These are phyloP conservation scores for Coemansia biformis DNA, from an alignment of 192 early-diverging fungal species.

Conservation along the genomic window DNA sequence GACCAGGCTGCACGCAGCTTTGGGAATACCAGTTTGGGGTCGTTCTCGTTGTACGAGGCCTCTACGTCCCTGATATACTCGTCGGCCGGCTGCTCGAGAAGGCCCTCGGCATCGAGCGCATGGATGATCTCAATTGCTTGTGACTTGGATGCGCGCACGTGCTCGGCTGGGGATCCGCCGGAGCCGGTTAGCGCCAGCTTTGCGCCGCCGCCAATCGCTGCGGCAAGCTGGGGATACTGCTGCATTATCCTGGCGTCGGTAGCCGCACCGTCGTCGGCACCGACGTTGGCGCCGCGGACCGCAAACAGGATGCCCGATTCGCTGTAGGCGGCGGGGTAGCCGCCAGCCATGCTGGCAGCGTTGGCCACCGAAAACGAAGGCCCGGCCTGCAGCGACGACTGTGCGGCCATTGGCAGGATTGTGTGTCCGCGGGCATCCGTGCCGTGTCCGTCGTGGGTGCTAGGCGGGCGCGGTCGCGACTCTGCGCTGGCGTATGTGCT, in stretches of 20 bases:
- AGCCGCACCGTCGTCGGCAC: no score
- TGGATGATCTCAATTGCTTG: constrained; percentile 37
- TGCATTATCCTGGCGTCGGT: no score
- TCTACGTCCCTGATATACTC: constrained; percentile 36
- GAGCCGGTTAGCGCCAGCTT: background rate
- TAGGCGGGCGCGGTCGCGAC: no score
- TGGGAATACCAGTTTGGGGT: constrained; percentile 25
- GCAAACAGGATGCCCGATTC: no score
- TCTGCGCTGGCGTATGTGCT: constrained; percentile 1
- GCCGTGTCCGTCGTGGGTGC: no score
- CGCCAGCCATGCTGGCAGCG: no score
- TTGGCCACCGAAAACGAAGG: no score
- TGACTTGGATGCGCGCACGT: constrained; percentile 31
- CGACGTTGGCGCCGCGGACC: no score
- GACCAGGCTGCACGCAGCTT: constrained; percentile 65
- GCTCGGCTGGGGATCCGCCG: constrained; percentile 3
- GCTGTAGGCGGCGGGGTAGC: no score
- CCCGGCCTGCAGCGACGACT: no score
- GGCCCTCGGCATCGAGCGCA: constrained; percentile 17
- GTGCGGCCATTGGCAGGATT: no score
- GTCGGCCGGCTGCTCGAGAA: constrained; percentile 15
- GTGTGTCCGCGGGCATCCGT: no score
- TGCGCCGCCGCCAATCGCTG: background rate
- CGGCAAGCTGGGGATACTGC: background rate
- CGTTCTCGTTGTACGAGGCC: constrained; percentile 29